These are phyloP conservation scores for Phaffomyces antillensis DNA, from an alignment of 805 yeast genomes.

Conservation along the genomic window DNA sequence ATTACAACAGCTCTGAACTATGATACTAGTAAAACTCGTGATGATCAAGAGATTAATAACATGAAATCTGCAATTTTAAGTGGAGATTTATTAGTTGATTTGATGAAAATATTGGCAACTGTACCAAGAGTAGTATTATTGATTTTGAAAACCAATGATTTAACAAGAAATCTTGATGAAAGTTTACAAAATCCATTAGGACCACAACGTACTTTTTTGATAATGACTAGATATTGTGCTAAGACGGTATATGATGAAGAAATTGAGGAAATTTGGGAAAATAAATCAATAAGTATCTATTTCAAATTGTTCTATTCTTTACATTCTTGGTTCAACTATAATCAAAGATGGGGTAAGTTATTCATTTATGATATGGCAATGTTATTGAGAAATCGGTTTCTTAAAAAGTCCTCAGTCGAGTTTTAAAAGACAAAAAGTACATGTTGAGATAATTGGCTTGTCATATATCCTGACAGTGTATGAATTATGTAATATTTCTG, in stretches of 20 bases:
- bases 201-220: conserved; percentile 77
- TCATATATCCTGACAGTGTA: too few relatives aligned
- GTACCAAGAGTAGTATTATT: conserved; percentile 84
- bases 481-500: too few relatives aligned
- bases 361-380: conserved; percentile 14
- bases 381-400: conserved; percentile 8
- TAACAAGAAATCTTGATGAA: conserved; percentile 86
- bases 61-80: conserved; percentile 62
- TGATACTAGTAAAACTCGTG: conserved; percentile 49
- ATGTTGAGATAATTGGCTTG: too few relatives aligned
- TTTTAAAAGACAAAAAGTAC: too few relatives aligned
- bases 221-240: conserved; percentile 89
- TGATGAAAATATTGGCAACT: conserved; percentile 70
- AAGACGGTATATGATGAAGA: conserved; percentile 67
- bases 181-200: conserved; percentile 76
- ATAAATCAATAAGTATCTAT: neutral
- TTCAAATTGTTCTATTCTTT: conserved; percentile 22
- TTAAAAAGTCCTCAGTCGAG: too few relatives aligned
- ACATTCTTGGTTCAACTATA: conserved; percentile 13
- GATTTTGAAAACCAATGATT: conserved; percentile 88
- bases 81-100: conserved; percentile 57
- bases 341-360: conserved; percentile 11
- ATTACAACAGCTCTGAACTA: conserved; percentile 65
- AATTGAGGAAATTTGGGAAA: conserved; percentile 27
- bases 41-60: conserved; percentile 52